Base-by-base conservation (phyloP, 2,329 filamentous ascomycete genomes). In the Colletotrichum sp. region DNA sequence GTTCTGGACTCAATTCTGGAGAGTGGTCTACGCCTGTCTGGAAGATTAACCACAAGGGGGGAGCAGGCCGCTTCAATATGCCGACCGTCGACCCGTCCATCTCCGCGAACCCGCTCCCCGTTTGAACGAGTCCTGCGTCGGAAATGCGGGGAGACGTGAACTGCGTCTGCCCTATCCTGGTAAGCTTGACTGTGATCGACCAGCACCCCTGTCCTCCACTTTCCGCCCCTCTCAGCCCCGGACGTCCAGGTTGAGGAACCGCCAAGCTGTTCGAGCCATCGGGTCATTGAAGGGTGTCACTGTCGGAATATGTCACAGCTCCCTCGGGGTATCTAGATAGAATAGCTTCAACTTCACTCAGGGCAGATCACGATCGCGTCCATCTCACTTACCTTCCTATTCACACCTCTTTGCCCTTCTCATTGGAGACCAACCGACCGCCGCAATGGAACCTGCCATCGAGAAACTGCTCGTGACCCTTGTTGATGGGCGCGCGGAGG, bases 401-500 rank as follows among this genome's bases (percentile, higher is more conserved):
- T 24, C 15, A 18, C 6, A 34, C 21, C 30, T 48, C 24, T 30
- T 18, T 21, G 6, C n/a, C 34, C 18, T 34, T 8, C 6, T 18
- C 24, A 15, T n/a, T 10, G 13, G 52, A 34, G 6, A 48, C 13
- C 9, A 21, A 36, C 16, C 15, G 13, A 48, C 32, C 4, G 15
- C 32, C 58, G n/a, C 26, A 15, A 75, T 75, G 73, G 32, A 75
- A 24, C 24, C 58, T 48, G 43, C 73, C 21, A 36, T 75, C 16
- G 73, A 75, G 48, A 79, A 70, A 32, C 78, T 88, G 15, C 81
- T 83, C 66, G 83, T 84, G 7, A 85, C 87, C 10, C 84, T 86
- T 13, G 84, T 86, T 12, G 86, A 89, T 66, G 85, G 85, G 30
- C 84, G 87, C 65, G 83, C 84, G 13, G 82, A 85, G 62, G 89